phyloP scores from a whole-genome alignment of 306 rosid species.

The Cicer yamashitae region DNA sequence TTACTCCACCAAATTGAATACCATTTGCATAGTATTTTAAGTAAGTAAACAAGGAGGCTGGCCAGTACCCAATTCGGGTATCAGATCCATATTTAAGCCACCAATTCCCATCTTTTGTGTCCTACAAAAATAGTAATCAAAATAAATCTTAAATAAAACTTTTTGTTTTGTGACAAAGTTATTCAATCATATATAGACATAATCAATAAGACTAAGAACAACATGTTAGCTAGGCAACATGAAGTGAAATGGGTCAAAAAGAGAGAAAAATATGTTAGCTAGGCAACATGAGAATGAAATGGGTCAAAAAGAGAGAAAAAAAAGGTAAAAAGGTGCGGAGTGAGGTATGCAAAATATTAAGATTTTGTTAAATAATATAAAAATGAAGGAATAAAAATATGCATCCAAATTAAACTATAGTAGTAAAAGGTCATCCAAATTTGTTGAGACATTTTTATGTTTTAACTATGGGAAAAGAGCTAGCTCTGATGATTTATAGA shows the following conservation, averaged over 20 bases:
- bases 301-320: constrained; percentile 47
- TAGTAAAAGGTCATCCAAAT: constrained; percentile 39
- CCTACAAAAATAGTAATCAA: constrained; percentile 46
- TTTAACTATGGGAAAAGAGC: too few species aligned
- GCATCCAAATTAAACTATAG: constrained; percentile 43
- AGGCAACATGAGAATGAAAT: constrained; percentile 36
- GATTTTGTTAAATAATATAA: constrained; percentile 37
- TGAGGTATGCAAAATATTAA: constrained; percentile 20
- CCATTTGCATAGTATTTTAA: constrained; percentile 72
- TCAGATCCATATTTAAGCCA: constrained; percentile 85
- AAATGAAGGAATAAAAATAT: constrained; percentile 23
- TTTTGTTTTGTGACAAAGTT: constrained; percentile 13
- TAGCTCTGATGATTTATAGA: too few species aligned
- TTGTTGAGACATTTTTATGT: too few species aligned
- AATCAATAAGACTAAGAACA: constrained; percentile 46
- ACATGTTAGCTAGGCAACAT: constrained; percentile 25
- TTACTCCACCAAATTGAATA: constrained; percentile 88
- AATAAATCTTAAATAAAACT: constrained; percentile 18
- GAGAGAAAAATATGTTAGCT: too few species aligned
- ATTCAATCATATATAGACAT: constrained; percentile 44
- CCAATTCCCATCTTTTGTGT: constrained; percentile 93
- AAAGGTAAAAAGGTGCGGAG: constrained; percentile 4
- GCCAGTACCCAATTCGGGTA: constrained; percentile 84
- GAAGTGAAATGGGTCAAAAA: too few species aligned
- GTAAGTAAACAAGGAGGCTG: constrained; percentile 77